Conservation (phyloP, 2,329 filamentous ascomycete genomes). For the Gyromitra esculenta region DNA sequence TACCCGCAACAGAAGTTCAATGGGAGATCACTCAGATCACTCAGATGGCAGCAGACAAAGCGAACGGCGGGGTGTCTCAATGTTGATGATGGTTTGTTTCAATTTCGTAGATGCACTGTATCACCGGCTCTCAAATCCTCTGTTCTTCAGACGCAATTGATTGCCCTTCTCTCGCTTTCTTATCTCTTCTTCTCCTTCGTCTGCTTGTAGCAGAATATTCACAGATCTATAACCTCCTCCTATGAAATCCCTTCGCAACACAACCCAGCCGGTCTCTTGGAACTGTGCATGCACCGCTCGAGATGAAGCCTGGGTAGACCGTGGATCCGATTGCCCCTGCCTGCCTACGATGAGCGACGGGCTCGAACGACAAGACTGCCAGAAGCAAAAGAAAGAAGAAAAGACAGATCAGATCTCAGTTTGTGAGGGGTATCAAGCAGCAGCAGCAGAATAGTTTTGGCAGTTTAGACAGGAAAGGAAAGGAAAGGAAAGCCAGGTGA, state of each 20-base stretch:
- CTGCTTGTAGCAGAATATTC: conserved; percentile 1
- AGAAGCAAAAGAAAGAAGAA: conserved; percentile 2
- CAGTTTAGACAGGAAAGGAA: conserved; percentile 2
- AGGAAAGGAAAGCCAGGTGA: conserved; percentile 10
- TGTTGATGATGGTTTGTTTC: conserved; percentile 10
- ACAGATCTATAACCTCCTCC: conserved; percentile 35
- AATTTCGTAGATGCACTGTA: not conserved
- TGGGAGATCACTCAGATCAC: conserved; percentile 16
- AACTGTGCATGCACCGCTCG: conserved; percentile 55
- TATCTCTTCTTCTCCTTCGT: not conserved
- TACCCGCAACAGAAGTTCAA: conserved; percentile 32
- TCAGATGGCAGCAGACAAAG: conserved; percentile 16
- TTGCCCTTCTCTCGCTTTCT: conserved; percentile 13
- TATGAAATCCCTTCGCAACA: conserved; percentile 56
- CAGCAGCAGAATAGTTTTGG: not conserved
- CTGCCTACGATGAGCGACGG: conserved; percentile 35
- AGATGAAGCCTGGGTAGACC: conserved; percentile 44
- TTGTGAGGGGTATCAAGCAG: not conserved
- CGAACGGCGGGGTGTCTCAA: conserved; percentile 13
- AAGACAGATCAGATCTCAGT: conserved; percentile 17
- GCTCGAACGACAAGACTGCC: conserved; percentile 8
- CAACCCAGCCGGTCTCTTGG: conserved; percentile 55
- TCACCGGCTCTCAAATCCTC: not conserved
- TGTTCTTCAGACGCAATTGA: conserved; percentile 20
- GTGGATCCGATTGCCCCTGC: conserved; percentile 35